Conservation (phyloP, 352 stramenopile genomes). For the Phytophthora fragariaefolia region DNA sequence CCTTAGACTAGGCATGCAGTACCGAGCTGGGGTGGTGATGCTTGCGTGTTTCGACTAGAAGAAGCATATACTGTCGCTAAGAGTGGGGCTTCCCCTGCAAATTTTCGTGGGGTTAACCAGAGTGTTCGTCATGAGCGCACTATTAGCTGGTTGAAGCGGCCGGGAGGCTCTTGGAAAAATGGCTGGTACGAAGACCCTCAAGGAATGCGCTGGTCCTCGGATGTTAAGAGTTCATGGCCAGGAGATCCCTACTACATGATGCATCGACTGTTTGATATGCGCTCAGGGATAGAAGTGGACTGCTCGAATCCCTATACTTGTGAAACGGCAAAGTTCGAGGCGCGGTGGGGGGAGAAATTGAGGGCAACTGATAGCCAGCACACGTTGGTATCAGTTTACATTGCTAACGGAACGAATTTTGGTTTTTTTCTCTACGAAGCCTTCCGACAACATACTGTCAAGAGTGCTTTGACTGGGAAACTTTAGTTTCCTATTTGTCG, state of each 20-base stretch:
- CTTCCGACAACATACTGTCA: constrained; percentile 1
- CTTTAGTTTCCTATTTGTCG: constrained; percentile 18
- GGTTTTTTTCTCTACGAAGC: constrained; percentile 4
- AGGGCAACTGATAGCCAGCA: background rate
- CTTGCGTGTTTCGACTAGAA: constrained; percentile 23
- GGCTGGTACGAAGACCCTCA: constrained; percentile 27
- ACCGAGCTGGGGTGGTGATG: constrained; percentile 33
- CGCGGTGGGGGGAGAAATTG: constrained; percentile 12
- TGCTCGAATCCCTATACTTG: constrained; percentile 1
- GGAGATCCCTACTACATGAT: constrained; percentile 23
- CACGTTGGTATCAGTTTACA: constrained; percentile 1
- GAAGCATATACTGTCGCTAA: background rate
- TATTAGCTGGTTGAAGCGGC: constrained; percentile 15
- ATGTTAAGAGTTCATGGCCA: constrained; percentile 14
- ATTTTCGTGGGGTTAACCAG: constrained; percentile 16
- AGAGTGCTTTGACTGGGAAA: constrained; percentile 29
- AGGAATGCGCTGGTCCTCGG: constrained; percentile 25
- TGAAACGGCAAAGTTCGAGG: background rate
- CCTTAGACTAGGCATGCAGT: constrained; percentile 26
- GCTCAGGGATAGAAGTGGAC: constrained; percentile 13
- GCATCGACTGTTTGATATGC: constrained; percentile 19
- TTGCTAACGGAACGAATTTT: constrained; percentile 5
- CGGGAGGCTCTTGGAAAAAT: constrained; percentile 16
- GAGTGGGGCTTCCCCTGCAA: background rate
- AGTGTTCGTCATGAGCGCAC: constrained; percentile 16